Conservation (phyloP, 257 asterid species). For the Jaltomata sinuosa region DNA sequence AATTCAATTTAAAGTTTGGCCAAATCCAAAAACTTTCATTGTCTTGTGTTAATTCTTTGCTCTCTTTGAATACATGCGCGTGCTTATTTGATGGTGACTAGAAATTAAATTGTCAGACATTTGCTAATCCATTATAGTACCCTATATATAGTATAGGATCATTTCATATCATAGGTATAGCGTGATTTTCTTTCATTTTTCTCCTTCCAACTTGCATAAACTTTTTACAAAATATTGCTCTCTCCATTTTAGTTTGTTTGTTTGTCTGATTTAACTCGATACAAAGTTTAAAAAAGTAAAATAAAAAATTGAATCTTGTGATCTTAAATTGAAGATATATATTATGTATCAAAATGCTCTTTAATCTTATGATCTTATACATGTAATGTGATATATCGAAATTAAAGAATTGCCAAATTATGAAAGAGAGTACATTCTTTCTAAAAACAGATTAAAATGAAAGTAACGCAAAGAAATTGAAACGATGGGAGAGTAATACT, state of each 20-base stretch:
- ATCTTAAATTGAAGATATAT: background rate
- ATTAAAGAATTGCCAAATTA: background rate
- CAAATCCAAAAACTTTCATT: background rate
- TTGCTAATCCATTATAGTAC: background rate
- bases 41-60: background rate
- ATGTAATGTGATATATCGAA: background rate
- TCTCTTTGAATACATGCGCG: background rate
- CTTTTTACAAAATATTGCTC: background rate
- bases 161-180: background rate
- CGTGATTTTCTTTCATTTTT: background rate
- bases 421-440: background rate
- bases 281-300: background rate
- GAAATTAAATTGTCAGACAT: background rate
- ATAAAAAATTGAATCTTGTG: background rate
- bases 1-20: background rate
- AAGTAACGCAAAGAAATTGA: background rate
- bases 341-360: background rate
- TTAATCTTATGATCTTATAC: background rate
- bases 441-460: background rate
- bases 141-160: background rate
- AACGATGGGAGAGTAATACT: too few relatives aligned
- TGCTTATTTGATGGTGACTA: background rate
- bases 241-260: accelerated
- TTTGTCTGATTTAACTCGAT: accelerated
- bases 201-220: background rate